Conservation (phyloP, 371 early-diverging fungal genomes). For the Syncephalastrum racemosum region DNA sequence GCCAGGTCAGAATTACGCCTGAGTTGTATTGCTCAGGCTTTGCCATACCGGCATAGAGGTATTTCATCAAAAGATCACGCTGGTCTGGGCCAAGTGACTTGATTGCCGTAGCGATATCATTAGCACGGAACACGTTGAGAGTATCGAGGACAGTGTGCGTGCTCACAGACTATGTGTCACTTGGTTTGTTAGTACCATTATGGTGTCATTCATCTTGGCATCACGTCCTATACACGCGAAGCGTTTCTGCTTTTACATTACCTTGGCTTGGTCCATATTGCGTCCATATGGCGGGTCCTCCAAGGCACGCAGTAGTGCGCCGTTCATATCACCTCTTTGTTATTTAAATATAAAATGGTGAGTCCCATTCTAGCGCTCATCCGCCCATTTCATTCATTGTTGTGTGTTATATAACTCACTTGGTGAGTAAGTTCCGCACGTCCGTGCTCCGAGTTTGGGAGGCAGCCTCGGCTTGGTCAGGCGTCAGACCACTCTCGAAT, state of each 20-base stretch:
- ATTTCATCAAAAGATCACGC: constrained; percentile 85
- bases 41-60: constrained; percentile 88
- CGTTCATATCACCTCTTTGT: constrained; percentile 66
- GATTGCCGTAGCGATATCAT: constrained; percentile 68
- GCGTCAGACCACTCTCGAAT: constrained; percentile 34
- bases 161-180: constrained; percentile 53
- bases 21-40: constrained; percentile 85
- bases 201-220: too few species aligned
- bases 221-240: background rate
- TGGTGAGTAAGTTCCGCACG: constrained; percentile 57
- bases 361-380: background rate
- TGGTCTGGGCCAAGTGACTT: constrained; percentile 60
- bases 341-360: background rate
- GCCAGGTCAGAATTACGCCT: constrained; percentile 83
- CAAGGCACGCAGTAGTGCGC: constrained; percentile 71
- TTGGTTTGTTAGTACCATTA: too few species aligned
- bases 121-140: constrained; percentile 64
- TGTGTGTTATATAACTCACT: constrained; percentile 19
- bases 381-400: background rate
- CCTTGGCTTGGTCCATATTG: constrained; percentile 70
- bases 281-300: constrained; percentile 85
- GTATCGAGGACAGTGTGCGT: constrained; percentile 82
- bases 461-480: constrained; percentile 56
- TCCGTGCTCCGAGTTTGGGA: constrained; percentile 61
- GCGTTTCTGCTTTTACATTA: constrained; percentile 21